Conservation (phyloP, 2,329 filamentous ascomycete species). For the Beauveria varroae region DNA sequence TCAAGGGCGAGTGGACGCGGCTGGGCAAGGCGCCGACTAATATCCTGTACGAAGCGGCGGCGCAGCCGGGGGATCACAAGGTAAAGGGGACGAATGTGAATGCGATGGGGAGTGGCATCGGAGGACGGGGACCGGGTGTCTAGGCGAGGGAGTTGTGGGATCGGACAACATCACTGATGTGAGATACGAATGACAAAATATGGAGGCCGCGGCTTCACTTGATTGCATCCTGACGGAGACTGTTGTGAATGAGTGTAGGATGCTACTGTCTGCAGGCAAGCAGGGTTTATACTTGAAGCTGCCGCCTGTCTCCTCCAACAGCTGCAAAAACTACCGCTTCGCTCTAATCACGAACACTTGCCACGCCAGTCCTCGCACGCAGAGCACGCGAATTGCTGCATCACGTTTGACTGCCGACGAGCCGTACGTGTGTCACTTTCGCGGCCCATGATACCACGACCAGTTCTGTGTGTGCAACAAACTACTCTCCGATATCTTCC, state of each 20-base stretch:
- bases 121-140: slow-evolving; percentile 30
- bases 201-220: neutral
- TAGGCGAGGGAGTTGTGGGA: neutral
- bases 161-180: too few relatives aligned
- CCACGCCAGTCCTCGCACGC: neutral
- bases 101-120: slow-evolving; percentile 48
- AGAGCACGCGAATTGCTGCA: neutral
- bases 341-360: neutral
- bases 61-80: slow-evolving; percentile 83
- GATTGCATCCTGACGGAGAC: neutral
- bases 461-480: neutral
- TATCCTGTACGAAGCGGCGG: slow-evolving; percentile 88
- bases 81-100: slow-evolving; percentile 50
- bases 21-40: slow-evolving; percentile 64
- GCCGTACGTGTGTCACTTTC: neutral
- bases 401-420: neutral
- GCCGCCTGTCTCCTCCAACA: neutral
- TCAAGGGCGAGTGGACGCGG: slow-evolving; percentile 91
- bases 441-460: neutral
- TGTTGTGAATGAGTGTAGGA: neutral
- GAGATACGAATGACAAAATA: neutral
- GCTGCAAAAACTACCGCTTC: neutral
- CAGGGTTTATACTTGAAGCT: neutral
- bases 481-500: neutral
- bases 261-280: neutral